Evolutionary conservation across 352 stramenopile species (phyloP).

Genomic region (Globisporangium mamillatum): DNA sequence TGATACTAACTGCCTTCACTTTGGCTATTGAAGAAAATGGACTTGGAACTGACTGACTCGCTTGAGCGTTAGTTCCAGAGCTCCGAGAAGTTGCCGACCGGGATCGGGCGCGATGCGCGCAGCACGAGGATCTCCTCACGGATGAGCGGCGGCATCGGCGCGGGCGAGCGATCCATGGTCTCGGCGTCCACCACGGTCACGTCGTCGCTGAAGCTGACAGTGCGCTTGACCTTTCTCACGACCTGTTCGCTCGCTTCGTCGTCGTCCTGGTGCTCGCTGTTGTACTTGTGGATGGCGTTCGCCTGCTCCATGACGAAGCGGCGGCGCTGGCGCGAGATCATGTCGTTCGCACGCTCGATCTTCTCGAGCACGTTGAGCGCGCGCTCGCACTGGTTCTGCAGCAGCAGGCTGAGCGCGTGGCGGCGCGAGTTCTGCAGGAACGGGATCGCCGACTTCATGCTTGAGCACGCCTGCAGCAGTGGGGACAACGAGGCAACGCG

Average conservation of each 20-base stretch:
- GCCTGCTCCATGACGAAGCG: conserved; percentile 53
- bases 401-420: conserved; percentile 61
- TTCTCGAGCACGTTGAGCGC: conserved; percentile 74
- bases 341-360: conserved; percentile 78
- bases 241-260: conserved; percentile 3
- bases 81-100: conserved; percentile 73
- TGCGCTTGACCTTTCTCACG: conserved; percentile 18
- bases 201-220: conserved; percentile 62
- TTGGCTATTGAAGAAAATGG: background rate
- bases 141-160: conserved; percentile 59
- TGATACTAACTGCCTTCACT: conserved; percentile 5
- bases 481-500: conserved; percentile 22
- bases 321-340: conserved; percentile 68
- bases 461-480: conserved; percentile 48
- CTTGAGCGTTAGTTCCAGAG: conserved; percentile 53
- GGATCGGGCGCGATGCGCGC: conserved; percentile 67
- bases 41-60: background rate
- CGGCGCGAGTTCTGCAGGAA: conserved; percentile 77
- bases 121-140: conserved; percentile 80
- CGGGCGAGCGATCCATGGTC: conserved; percentile 53
- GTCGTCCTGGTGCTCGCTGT: conserved; percentile 12
- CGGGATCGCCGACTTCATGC: conserved; percentile 64
- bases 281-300: conserved; percentile 42
- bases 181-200: conserved; percentile 40
- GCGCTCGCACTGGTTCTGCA: conserved; percentile 76